These are phyloP conservation scores for Phytophthora pseudosyringae DNA, from an alignment of 352 stramenopile species.

Conservation along the genomic window DNA sequence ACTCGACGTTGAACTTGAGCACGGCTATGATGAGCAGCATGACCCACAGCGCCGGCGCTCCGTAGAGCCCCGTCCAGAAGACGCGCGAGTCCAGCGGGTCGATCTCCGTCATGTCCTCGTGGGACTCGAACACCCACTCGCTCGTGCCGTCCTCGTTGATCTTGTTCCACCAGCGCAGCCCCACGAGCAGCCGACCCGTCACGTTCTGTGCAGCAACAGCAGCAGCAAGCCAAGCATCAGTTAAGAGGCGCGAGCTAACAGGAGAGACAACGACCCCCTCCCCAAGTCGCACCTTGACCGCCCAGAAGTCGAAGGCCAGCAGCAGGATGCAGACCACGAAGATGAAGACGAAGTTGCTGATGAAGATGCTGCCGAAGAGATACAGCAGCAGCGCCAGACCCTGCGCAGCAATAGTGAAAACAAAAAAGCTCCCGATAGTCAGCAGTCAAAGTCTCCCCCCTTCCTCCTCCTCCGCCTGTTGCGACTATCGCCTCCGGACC, in stretches of 20 bases:
- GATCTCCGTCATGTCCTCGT: conserved; percentile 91
- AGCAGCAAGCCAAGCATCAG: not conserved
- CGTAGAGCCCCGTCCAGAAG: conserved; percentile 97
- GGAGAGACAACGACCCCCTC: not conserved
- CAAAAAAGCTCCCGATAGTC: not conserved
- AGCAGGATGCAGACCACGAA: conserved; percentile 97
- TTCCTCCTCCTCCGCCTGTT: not conserved
- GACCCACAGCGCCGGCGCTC: conserved; percentile 91
- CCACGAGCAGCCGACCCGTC: conserved; percentile 90
- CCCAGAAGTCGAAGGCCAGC: conserved; percentile 98
- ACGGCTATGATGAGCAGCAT: conserved; percentile 93
- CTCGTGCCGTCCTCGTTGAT: conserved; percentile 95
- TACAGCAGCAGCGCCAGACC: conserved; percentile 93
- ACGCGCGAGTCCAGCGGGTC: conserved; percentile 90
- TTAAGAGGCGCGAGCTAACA: too few relatives aligned
- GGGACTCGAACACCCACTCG: conserved; percentile 97
- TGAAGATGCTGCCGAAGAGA: conserved; percentile 92
- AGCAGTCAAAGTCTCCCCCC: not conserved
- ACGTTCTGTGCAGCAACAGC: conserved; percentile 68
- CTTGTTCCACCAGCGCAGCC: conserved; percentile 98
- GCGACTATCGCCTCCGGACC: conserved; percentile 24
- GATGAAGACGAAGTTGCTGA: conserved; percentile 95
- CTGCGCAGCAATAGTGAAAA: conserved; percentile 23
- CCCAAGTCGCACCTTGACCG: conserved; percentile 87
- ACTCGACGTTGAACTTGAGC: conserved; percentile 95